Evolutionary conservation across 805 yeast genomes (phyloP).

Genomic region (Cyberlindnera xylosilytica): DNA sequence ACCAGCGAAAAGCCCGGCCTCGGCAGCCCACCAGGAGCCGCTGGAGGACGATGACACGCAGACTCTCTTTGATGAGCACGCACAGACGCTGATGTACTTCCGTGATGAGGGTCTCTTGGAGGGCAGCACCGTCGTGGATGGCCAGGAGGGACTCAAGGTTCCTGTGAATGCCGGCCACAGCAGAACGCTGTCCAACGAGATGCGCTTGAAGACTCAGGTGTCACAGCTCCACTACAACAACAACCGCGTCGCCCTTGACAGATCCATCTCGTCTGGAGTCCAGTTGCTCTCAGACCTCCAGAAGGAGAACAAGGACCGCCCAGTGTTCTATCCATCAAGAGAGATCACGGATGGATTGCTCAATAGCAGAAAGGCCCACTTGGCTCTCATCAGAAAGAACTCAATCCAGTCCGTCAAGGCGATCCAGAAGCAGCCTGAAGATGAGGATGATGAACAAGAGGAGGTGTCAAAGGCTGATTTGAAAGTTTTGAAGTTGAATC

Average conservation of each 20-base stretch:
- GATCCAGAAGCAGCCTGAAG: slow-evolving; percentile 15
- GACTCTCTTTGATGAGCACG: slow-evolving; percentile 21
- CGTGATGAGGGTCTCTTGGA: slow-evolving; percentile 27
- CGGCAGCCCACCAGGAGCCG: not conserved
- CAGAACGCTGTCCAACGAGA: slow-evolving; percentile 29
- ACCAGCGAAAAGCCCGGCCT: not conserved
- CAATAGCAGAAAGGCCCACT: slow-evolving; percentile 48
- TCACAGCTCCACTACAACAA: slow-evolving; percentile 77
- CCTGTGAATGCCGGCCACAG: slow-evolving; percentile 12
- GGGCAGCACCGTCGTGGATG: slow-evolving; percentile 27
- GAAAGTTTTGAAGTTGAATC: slow-evolving; percentile 58
- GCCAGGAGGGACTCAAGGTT: slow-evolving; percentile 15
- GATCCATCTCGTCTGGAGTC: slow-evolving; percentile 53
- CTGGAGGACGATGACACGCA: slow-evolving; percentile 16
- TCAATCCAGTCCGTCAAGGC: slow-evolving; percentile 23
- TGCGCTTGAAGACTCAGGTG: slow-evolving; percentile 49
- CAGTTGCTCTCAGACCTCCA: slow-evolving; percentile 49
- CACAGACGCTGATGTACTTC: slow-evolving; percentile 22
- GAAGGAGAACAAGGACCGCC: slow-evolving; percentile 55
- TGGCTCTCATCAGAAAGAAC: slow-evolving; percentile 49
- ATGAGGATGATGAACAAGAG: slow-evolving; percentile 20
- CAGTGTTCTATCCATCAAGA: slow-evolving; percentile 58
- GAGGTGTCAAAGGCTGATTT: slow-evolving; percentile 37
- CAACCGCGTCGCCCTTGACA: slow-evolving; percentile 60
- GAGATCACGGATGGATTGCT: slow-evolving; percentile 31